Conservation (phyloP, 257 asterid genomes). For the Oldenlandia corymbosa region DNA sequence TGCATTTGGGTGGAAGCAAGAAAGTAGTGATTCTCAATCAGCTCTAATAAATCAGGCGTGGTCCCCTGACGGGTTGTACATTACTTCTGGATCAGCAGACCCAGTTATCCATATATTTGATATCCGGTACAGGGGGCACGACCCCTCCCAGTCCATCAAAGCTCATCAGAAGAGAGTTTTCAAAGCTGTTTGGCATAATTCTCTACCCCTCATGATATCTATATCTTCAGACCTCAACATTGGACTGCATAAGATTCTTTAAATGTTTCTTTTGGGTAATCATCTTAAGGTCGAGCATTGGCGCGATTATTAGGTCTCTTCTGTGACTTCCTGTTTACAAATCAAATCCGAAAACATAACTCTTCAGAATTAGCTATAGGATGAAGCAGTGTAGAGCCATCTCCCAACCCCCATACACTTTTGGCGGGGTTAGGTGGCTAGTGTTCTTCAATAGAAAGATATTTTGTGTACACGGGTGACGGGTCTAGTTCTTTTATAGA, state of each 20-base stretch:
- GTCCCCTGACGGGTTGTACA: constrained; percentile 84
- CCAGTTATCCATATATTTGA: constrained; percentile 82
- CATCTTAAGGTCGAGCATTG: too few species aligned
- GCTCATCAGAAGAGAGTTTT: constrained; percentile 92
- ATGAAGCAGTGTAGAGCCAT: too few species aligned
- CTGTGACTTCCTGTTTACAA: too few species aligned
- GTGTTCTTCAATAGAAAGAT: too few species aligned
- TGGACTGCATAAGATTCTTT: constrained; percentile 56
- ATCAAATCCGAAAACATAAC: too few species aligned
- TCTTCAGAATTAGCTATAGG: too few species aligned
- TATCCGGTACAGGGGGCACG: constrained; percentile 51
- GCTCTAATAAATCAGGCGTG: constrained; percentile 85
- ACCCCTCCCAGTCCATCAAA: constrained; percentile 65
- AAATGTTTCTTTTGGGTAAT: background rate
- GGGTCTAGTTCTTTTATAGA: too few species aligned
- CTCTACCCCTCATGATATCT: constrained; percentile 74
- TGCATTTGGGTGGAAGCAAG: constrained; percentile 87
- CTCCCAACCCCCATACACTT: too few species aligned
- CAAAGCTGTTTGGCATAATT: constrained; percentile 84
- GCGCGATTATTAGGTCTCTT: too few species aligned
- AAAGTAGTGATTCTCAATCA: constrained; percentile 78
- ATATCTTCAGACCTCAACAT: constrained; percentile 82
- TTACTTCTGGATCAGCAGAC: constrained; percentile 86
- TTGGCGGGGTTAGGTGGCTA: too few species aligned
- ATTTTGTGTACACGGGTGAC: too few species aligned